phyloP scores from a whole-genome alignment of 306 rosid genomes.

The Lablab purpureus region DNA sequence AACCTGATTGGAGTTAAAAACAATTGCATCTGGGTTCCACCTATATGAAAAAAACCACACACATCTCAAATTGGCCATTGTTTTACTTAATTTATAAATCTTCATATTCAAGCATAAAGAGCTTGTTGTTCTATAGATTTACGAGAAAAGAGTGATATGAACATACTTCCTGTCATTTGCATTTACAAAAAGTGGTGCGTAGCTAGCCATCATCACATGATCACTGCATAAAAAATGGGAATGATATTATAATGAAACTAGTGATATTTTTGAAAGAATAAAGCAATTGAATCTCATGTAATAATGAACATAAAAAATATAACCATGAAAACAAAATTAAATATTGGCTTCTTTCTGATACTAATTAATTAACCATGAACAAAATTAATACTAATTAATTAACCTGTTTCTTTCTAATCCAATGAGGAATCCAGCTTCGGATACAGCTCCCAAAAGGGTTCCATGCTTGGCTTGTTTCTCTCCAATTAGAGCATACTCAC shows the following conservation, averaged over 20 bases:
- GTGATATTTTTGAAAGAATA: not conserved
- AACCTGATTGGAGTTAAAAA: constrained; percentile 58
- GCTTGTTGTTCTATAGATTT: not conserved
- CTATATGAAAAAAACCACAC: constrained; percentile 43
- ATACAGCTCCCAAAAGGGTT: constrained; percentile 74
- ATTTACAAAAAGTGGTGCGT: constrained; percentile 90
- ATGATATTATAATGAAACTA: constrained; percentile 25
- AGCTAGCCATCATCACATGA: constrained; percentile 77
- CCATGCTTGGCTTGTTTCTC: constrained; percentile 61
- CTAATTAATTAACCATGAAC: no score
- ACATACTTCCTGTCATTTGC: constrained; percentile 67
- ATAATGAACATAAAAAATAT: not conserved
- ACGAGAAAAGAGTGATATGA: not conserved
- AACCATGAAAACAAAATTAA: no score
- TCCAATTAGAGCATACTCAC: constrained; percentile 81
- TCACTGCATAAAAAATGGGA: constrained; percentile 65
- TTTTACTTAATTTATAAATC: not conserved
- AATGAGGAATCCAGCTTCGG: constrained; percentile 88
- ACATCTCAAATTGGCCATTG: constrained; percentile 35
- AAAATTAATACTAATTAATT: no score
- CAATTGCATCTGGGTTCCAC: constrained; percentile 94
- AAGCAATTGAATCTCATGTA: not conserved
- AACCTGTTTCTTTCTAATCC: constrained; percentile 91
- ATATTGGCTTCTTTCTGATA: no score
- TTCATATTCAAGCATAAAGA: not conserved